Evolutionary conservation across 768 basidiomycete species (phyloP), one percentile per base, ranked within the genome.

Genomic region (Tulasnella calospora): DNA sequence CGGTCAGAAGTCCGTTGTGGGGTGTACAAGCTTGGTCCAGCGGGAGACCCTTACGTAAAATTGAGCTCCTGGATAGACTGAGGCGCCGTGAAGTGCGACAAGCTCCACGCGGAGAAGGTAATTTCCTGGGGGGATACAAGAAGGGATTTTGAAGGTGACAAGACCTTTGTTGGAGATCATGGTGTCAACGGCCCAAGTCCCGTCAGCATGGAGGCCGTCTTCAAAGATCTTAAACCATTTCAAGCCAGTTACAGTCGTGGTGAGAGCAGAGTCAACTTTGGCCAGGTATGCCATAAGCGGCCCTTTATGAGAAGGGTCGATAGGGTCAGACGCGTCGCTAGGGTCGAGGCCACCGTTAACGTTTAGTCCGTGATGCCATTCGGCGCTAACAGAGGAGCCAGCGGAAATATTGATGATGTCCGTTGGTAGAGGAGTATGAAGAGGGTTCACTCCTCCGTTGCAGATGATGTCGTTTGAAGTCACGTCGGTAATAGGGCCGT

Each of bases 381-480:
- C 87, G 36, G 88, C 86, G 21, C 88, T 88, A 30, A 90, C 86
- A 77, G 84, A 83, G 9, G 88, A 84, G 27, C 89, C 89, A 80
- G 89, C 89, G 0, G 89, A 83, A 15, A 89, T 88, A n/a, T 84
- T 83, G 80, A 90, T 88, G 57, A 88, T 82, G 1, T 83, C 69
- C 41, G 57, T 44, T 23, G 81, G 79, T 81, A 88, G 40, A 15
- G 82, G 82, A 4, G 80, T 80, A 21, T 77, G 78, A 10, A 82
- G 89, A 1, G 88, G 88, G 82, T 89, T 89, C 81, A 88, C 88
- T 15, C 88, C 89, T 27, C 89, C 88, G 73, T 90, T 90, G 85
- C 89, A 90, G 79, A 89, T 90, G 75, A 88, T 47, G 51, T 87
- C 87, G 83, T 88, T 88, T 0, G 88, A 88, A 10, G 86, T 88